Percentiles rank a stretch among this genome's conserved stretches.
Evolutionary conservation across 148 eudicot species (phyloP).

Genomic region (Silene uniflora): DNA sequence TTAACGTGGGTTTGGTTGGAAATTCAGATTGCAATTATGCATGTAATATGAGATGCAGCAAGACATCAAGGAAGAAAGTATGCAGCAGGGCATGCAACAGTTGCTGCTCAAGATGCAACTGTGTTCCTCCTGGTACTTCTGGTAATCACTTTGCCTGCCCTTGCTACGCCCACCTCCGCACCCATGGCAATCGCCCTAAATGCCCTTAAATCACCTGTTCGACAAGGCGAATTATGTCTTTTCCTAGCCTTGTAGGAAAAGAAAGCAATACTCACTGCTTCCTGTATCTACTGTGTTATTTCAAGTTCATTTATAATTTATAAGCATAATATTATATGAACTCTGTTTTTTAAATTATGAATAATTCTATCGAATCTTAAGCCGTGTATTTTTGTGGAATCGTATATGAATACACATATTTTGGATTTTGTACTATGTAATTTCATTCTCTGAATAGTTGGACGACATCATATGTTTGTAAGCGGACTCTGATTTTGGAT

Average conservation of each 20-base stretch:
- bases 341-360: not conserved
- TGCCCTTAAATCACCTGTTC: slow-evolving; percentile 41
- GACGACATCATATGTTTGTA: too few relatives aligned
- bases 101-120: slow-evolving; percentile 57
- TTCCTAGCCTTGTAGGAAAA: not conserved
- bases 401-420: not conserved
- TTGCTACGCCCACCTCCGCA: slow-evolving; percentile 62
- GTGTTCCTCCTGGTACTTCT: slow-evolving; percentile 71
- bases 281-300: not conserved
- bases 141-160: slow-evolving; percentile 57
- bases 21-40: slow-evolving; percentile 49
- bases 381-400: not conserved
- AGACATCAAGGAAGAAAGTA: slow-evolving; percentile 54
- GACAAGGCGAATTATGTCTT: not conserved
- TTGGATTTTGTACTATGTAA: too few relatives aligned
- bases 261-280: not conserved
- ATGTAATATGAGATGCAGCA: slow-evolving; percentile 56
- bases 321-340: not conserved
- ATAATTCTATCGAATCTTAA: not conserved
- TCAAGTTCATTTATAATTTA: not conserved
- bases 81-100: slow-evolving; percentile 60
- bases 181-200: slow-evolving; percentile 60
- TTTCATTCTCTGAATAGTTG: too few relatives aligned
- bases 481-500: too few relatives aligned
- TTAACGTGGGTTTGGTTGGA: not conserved